Evolutionary conservation across 176 grass and related monocot genomes (phyloP).

Genomic region (Bothriochloa decipiens): DNA sequence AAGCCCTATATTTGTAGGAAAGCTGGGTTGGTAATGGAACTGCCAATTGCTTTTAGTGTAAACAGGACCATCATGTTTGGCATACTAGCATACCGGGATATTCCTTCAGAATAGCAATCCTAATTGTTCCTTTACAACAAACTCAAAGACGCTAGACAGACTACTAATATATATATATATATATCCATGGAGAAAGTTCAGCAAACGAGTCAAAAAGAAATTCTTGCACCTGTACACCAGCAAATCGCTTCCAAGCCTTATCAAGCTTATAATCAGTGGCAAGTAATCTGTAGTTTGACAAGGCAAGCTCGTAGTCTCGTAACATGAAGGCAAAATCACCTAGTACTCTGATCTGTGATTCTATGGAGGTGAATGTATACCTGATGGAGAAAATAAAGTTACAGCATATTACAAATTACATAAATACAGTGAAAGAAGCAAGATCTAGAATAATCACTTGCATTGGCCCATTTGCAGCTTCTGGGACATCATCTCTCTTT

Average conservation of each 20-base stretch:
- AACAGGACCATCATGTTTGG: slow-evolving; percentile 11
- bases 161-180: slow-evolving; percentile 17
- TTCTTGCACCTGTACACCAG: slow-evolving; percentile 83
- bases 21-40: neutral
- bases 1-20: slow-evolving; percentile 13
- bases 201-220: slow-evolving; percentile 11
- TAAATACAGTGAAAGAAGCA: slow-evolving; percentile 22
- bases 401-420: slow-evolving; percentile 41
- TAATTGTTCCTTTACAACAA: slow-evolving; percentile 3
- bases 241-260: slow-evolving; percentile 96
- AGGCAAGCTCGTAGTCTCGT: slow-evolving; percentile 96
- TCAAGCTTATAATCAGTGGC: slow-evolving; percentile 97
- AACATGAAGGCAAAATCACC: slow-evolving; percentile 99
- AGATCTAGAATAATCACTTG: slow-evolving; percentile 52
- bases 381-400: slow-evolving; percentile 54
- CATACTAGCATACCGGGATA: neutral
- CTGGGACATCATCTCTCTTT: slow-evolving; percentile 91
- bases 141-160: slow-evolving; percentile 5
- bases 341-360: slow-evolving; percentile 96
- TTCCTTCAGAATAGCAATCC: slow-evolving; percentile 4
- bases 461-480: slow-evolving; percentile 80
- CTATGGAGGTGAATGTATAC: slow-evolving; percentile 95
- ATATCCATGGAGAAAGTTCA: neutral
- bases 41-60: slow-evolving; percentile 13
- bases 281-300: slow-evolving; percentile 95